Percentiles rank a stretch among this genome's conserved stretches.
These are phyloP conservation scores for Boletus barrowsii DNA, from an alignment of 768 basidiomycete species.

Conservation along the genomic window DNA sequence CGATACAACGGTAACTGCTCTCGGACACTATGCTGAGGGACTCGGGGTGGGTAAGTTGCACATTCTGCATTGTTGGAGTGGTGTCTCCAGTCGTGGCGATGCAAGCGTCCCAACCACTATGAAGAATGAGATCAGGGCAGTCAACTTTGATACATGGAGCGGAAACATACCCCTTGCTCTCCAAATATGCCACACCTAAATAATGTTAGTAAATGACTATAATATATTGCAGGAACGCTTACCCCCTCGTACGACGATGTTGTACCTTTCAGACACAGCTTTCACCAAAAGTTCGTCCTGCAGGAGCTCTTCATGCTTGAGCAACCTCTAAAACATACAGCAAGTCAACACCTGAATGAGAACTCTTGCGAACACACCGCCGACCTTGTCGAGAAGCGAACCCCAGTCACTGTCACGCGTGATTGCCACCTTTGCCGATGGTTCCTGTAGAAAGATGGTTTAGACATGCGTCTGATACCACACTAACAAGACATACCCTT, in stretches of 20 bases:
- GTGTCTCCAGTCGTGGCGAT: neutral
- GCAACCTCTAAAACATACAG: neutral
- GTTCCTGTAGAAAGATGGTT: constrained; percentile 6
- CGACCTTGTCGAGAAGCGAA: constrained; percentile 14
- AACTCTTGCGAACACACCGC: neutral
- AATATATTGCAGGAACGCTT: neutral
- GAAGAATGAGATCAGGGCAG: neutral
- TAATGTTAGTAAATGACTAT: neutral
- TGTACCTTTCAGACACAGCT: constrained; percentile 12
- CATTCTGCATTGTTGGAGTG: too few species aligned
- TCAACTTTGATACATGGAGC: neutral
- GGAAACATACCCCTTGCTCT: constrained; percentile 14
- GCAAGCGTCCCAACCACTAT: neutral
- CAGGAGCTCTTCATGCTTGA: constrained; percentile 11
- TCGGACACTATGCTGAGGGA: constrained; percentile 25
- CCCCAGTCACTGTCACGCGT: constrained; percentile 25
- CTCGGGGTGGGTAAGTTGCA: neutral
- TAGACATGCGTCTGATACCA: neutral
- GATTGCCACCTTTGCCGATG: constrained; percentile 23
- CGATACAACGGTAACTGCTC: constrained; percentile 20
- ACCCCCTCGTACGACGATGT: constrained; percentile 9
- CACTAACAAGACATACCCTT: constrained; percentile 7
- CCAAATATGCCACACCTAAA: constrained; percentile 19
- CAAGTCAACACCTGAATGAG: neutral
- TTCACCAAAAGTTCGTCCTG: constrained; percentile 8